Evolutionary conservation across 2,329 filamentous ascomycete genomes (phyloP), one percentile per base, ranked within the genome.

Genomic region (Helotiales sp.): DNA sequence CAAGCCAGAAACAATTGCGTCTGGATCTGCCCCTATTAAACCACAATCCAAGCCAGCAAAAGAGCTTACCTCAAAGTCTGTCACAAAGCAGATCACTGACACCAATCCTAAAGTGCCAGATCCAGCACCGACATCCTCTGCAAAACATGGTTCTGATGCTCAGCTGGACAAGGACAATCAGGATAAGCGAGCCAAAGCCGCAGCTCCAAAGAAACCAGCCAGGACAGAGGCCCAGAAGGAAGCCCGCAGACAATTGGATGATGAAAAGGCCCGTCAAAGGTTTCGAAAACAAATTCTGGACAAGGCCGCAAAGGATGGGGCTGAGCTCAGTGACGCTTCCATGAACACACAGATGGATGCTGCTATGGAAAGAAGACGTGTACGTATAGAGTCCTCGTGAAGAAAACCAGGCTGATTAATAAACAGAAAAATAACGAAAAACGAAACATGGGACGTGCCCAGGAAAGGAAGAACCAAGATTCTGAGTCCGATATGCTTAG

Each of bases 361-460:
- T 22, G 60, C 54, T 25, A 63, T 66, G 63, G 48, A 51, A 19
- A 54, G 57, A 22, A 56, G 61, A 40, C 52, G 59, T 33, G 64
- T 63, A 60, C 19, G 61, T 52, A 13, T 25, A 15, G 17, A 17
- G 22, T 27, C 5, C 24, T 9, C 4, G 3, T n/a, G 22, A 13
- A 1, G 30, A 29, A 30, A 29, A 31, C 5, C 6, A 44, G 22
- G 34, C 51, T 55, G 47, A 46, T 31, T 10, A 31, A 4, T 31
- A 48, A 6, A 25, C 15, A 7, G 48, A 44, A 13, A 55, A 5
- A 5, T 12, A 10, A 50, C 42, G 24, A 24, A 50, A 36, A 36
- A 34, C 42, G 7, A n/a, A 34, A 12, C 17, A 33, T 49, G 5
- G n/a, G n/a, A n/a, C n/a, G n/a, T n/a, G n/a, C n/a, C n/a, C n/a